These are phyloP conservation scores for Boletellus emodensis DNA, from an alignment of 768 basidiomycete genomes.

Conservation along the genomic window DNA sequence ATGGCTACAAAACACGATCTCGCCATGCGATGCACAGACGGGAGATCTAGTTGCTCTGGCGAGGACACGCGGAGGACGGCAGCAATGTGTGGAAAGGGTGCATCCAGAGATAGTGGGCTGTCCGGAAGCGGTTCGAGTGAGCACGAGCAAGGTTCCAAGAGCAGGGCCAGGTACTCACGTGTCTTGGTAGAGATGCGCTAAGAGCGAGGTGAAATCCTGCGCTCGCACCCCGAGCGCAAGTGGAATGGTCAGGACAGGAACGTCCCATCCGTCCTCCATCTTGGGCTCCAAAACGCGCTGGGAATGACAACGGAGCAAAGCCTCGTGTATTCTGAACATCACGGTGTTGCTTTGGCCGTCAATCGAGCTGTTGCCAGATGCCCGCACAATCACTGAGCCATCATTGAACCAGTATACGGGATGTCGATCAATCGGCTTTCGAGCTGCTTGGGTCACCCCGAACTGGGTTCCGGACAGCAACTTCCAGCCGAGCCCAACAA, in stretches of 20 bases:
- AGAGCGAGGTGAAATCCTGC: slow-evolving; percentile 50
- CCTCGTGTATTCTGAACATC: slow-evolving; percentile 55
- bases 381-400: slow-evolving; percentile 51
- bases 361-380: slow-evolving; percentile 30
- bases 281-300: slow-evolving; percentile 8
- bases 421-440: slow-evolving; percentile 31
- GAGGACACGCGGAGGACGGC: slow-evolving; percentile 57
- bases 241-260: slow-evolving; percentile 32
- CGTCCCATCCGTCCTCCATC: not conserved
- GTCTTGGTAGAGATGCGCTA: slow-evolving; percentile 68
- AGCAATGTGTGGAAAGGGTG: slow-evolving; percentile 45
- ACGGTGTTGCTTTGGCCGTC: slow-evolving; percentile 12
- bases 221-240: slow-evolving; percentile 35
- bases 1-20: slow-evolving; percentile 39
- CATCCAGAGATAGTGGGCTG: slow-evolving; percentile 46
- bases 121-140: not conserved
- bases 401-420: slow-evolving; percentile 64
- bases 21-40: slow-evolving; percentile 46
- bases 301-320: slow-evolving; percentile 52
- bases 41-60: slow-evolving; percentile 53
- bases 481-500: slow-evolving; percentile 5
- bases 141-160: not conserved
- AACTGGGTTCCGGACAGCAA: not conserved
- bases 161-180: slow-evolving; percentile 41
- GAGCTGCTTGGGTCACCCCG: not conserved